Percentiles rank a stretch among this genome's conserved stretches.
Evolutionary conservation across 2,329 filamentous ascomycete species (phyloP).

Genomic region (Harringtonia lauricola): DNA sequence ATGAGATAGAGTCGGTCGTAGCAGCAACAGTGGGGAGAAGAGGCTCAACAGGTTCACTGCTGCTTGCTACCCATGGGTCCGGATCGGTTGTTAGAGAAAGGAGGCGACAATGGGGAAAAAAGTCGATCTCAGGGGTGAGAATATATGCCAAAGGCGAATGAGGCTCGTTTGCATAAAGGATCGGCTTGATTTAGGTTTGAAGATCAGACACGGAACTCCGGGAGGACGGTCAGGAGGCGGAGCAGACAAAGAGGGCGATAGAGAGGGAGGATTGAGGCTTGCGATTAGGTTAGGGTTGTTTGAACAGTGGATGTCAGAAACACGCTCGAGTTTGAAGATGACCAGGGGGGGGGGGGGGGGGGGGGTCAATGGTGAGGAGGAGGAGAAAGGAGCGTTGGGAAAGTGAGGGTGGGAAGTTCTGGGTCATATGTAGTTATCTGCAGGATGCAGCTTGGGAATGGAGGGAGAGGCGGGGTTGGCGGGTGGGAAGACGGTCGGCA

Average conservation of each 20-base stretch:
- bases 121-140: background rate
- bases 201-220: slow-evolving; percentile 16
- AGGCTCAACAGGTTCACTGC: slow-evolving; percentile 2
- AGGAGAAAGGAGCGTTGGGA: background rate
- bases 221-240: slow-evolving; percentile 19
- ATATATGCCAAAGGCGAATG: background rate
- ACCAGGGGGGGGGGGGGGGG: slow-evolving; percentile 16
- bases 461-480: too few relatives aligned
- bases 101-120: too few relatives aligned
- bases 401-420: slow-evolving; percentile 1
- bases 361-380: slow-evolving; percentile 7
- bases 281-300: slow-evolving; percentile 20
- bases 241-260: slow-evolving; percentile 21
- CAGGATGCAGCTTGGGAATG: too few relatives aligned
- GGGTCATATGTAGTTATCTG: too few relatives aligned
- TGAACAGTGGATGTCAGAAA: slow-evolving; percentile 17
- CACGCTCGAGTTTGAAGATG: slow-evolving; percentile 30
- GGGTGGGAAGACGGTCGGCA: too few relatives aligned
- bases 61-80: too few relatives aligned
- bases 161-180: slow-evolving; percentile 7
- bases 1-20: too few relatives aligned
- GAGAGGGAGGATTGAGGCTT: slow-evolving; percentile 22
- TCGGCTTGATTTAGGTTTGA: slow-evolving; percentile 7
- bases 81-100: too few relatives aligned
- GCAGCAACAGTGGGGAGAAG: background rate